Percentiles rank a stretch among this genome's conserved stretches.
Conservation (phyloP, 2,329 filamentous ascomycete genomes). For the Fusarium pseudoanthophilum region DNA sequence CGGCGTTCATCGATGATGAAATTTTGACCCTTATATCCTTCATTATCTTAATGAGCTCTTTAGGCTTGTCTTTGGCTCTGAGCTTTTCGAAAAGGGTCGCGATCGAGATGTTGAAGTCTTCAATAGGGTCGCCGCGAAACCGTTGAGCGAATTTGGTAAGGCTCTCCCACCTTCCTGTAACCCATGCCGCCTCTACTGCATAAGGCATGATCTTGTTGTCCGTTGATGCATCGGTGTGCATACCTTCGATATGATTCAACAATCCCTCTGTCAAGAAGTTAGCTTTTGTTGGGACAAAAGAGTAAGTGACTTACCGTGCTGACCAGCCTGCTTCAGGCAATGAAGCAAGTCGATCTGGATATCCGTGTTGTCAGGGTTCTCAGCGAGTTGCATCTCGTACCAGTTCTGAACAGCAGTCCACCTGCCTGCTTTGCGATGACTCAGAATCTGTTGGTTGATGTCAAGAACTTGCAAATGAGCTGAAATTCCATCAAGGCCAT, state of each 20-base stretch:
- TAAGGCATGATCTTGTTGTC: slow-evolving; percentile 78
- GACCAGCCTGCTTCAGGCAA: slow-evolving; percentile 94
- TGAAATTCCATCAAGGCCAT: slow-evolving; percentile 94
- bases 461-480: slow-evolving; percentile 87
- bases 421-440: slow-evolving; percentile 90
- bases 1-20: slow-evolving; percentile 77
- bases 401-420: slow-evolving; percentile 97
- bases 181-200: slow-evolving; percentile 92
- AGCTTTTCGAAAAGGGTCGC: slow-evolving; percentile 69
- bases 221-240: slow-evolving; percentile 65
- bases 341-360: slow-evolving; percentile 85
- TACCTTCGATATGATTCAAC: slow-evolving; percentile 85
- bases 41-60: slow-evolving; percentile 67
- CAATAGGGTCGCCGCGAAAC: slow-evolving; percentile 59
- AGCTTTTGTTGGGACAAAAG: slow-evolving; percentile 13
- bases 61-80: slow-evolving; percentile 63
- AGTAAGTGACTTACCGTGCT: slow-evolving; percentile 77
- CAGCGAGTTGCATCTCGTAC: slow-evolving; percentile 91
- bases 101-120: slow-evolving; percentile 85
- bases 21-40: slow-evolving; percentile 74
- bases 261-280: slow-evolving; percentile 72
- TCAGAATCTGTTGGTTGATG: slow-evolving; percentile 91
- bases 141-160: slow-evolving; percentile 73
- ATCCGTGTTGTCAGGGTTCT: slow-evolving; percentile 79
- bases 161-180: slow-evolving; percentile 82